Evolutionary conservation across 768 basidiomycete species (phyloP).

Genomic region (Gymnopilus dilepis): DNA sequence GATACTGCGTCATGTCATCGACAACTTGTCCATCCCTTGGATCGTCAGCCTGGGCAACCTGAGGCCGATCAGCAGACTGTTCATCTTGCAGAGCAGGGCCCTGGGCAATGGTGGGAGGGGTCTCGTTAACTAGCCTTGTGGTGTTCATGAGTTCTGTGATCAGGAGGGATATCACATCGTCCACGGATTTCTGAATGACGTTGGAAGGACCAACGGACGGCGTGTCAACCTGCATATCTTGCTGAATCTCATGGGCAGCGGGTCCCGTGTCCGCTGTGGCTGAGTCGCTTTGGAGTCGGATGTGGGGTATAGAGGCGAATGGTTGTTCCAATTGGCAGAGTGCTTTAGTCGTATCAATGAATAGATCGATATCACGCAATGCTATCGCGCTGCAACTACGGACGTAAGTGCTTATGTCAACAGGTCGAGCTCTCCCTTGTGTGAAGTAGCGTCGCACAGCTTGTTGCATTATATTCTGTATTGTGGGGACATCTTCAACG

Average conservation of each 20-base stretch:
- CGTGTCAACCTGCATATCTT: constrained; percentile 68
- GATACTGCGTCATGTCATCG: constrained; percentile 56
- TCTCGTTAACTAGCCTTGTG: constrained; percentile 51
- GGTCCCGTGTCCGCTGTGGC: constrained; percentile 27
- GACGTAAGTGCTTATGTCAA: constrained; percentile 76
- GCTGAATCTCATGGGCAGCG: constrained; percentile 25
- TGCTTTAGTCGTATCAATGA: constrained; percentile 74
- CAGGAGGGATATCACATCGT: constrained; percentile 71
- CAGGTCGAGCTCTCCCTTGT: constrained; percentile 66
- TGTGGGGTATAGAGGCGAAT: constrained; percentile 57
- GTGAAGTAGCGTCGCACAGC: constrained; percentile 83
- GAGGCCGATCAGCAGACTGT: neutral
- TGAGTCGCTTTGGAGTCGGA: constrained; percentile 56
- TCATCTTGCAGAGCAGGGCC: neutral
- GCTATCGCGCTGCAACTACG: constrained; percentile 80
- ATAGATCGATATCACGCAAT: constrained; percentile 76
- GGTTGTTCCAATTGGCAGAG: constrained; percentile 78
- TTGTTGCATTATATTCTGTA: constrained; percentile 79
- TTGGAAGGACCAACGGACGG: constrained; percentile 29
- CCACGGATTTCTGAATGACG: constrained; percentile 48
- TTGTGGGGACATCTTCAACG: constrained; percentile 72
- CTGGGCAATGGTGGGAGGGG: constrained; percentile 16
- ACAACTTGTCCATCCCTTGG: constrained; percentile 11
- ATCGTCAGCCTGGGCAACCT: neutral
- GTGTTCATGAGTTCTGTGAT: constrained; percentile 71